phyloP scores from a whole-genome alignment of 2,329 filamentous ascomycete genomes.

The Pseudocercospora fijiensis region DNA sequence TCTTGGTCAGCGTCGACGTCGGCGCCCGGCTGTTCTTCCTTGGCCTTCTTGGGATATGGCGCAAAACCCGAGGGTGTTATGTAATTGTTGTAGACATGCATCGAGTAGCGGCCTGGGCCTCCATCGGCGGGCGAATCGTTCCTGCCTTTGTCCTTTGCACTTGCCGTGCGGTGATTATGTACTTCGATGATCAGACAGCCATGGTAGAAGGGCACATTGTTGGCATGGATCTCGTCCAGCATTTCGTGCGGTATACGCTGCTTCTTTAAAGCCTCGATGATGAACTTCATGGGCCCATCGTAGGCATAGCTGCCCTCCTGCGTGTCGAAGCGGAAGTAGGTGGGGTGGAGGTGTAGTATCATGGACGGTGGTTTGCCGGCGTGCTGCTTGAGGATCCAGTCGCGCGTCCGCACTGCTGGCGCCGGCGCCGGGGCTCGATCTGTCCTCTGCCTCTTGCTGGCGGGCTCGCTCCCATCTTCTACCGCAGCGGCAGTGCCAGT shows the following conservation, averaged over 20 bases:
- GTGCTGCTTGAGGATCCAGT: constrained; percentile 82
- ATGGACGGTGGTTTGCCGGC: constrained; percentile 72
- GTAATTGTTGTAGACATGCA: constrained; percentile 89
- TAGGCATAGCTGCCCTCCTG: constrained; percentile 92
- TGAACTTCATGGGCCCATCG: constrained; percentile 82
- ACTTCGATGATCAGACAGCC: constrained; percentile 91
- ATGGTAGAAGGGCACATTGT: constrained; percentile 82
- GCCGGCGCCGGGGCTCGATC: background rate
- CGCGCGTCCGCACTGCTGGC: constrained; percentile 50
- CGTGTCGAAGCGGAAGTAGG: constrained; percentile 87
- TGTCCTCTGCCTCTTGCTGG: constrained; percentile 33
- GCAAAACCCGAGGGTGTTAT: constrained; percentile 85
- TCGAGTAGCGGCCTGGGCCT: constrained; percentile 70
- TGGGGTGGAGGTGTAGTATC: constrained; percentile 79
- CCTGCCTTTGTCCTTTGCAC: constrained; percentile 48
- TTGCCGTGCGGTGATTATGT: constrained; percentile 75
- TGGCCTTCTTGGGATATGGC: constrained; percentile 58
- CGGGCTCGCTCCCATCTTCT: constrained; percentile 15
- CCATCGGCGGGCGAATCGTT: constrained; percentile 52
- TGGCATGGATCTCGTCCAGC: constrained; percentile 70
- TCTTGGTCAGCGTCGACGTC: constrained; percentile 34
- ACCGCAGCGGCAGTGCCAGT: background rate
- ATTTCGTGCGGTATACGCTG: constrained; percentile 88
- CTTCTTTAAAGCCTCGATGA: constrained; percentile 72
- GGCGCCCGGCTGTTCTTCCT: constrained; percentile 45